phyloP scores from a whole-genome alignment of 192 early-diverging fungal genomes.

The Coemansia sp. region DNA sequence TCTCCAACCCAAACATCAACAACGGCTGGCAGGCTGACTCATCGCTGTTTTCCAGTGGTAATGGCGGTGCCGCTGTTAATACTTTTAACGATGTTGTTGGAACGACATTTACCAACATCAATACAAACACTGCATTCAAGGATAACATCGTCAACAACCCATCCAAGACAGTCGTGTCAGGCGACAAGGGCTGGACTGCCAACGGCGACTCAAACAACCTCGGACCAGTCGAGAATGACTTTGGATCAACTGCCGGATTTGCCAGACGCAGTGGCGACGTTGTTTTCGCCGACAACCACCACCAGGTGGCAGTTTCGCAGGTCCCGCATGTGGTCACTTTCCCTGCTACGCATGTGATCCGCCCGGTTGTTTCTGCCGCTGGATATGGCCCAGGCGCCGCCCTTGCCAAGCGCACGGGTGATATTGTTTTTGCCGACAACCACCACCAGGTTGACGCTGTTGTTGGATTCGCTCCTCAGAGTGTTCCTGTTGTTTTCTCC shows the following conservation, averaged over 20 bases:
- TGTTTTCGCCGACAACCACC: conserved; percentile 45
- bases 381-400: conserved; percentile 1
- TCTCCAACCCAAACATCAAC: conserved; percentile 50
- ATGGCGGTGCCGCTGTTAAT: conserved; percentile 1
- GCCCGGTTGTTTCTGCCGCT: conserved; percentile 7
- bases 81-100: conserved; percentile 43
- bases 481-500: not conserved
- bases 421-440: conserved; percentile 34
- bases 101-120: conserved; percentile 39
- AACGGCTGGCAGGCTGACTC: conserved; percentile 50
- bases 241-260: conserved; percentile 17
- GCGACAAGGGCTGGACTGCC: conserved; percentile 49
- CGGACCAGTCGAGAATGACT: conserved; percentile 43
- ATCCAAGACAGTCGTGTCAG: conserved; percentile 18
- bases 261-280: conserved; percentile 36
- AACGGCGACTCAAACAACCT: conserved; percentile 44
- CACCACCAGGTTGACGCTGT: conserved; percentile 30
- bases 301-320: conserved; percentile 10
- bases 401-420: conserved; percentile 33
- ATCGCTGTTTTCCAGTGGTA: conserved; percentile 19
- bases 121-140: conserved; percentile 44
- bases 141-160: conserved; percentile 53
- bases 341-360: conserved; percentile 7
- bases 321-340: not conserved
- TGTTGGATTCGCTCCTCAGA: conserved; percentile 1